Conservation (phyloP, 306 rosid genomes). For the Hippophae rhamnoides region DNA sequence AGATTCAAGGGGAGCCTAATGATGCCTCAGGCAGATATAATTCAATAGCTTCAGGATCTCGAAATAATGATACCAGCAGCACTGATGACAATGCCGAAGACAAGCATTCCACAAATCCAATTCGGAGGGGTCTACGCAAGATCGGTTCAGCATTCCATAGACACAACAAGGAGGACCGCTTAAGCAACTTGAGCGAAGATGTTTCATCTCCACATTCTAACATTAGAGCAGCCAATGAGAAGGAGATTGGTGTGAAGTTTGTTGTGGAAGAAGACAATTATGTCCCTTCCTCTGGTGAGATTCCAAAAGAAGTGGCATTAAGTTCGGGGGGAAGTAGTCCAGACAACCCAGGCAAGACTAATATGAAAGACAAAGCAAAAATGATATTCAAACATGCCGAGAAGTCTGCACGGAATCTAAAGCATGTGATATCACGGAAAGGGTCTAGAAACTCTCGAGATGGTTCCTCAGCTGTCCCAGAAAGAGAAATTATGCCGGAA, state of each 20-base stretch:
- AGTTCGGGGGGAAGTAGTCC: slow-evolving; percentile 31
- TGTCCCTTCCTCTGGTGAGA: slow-evolving; percentile 25
- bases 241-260: slow-evolving; percentile 38
- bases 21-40: slow-evolving; percentile 16
- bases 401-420: slow-evolving; percentile 56
- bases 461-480: slow-evolving; percentile 14
- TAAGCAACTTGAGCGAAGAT: slow-evolving; percentile 18
- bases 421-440: slow-evolving; percentile 43
- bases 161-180: slow-evolving; percentile 28
- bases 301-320: slow-evolving; percentile 33
- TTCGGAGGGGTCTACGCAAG: slow-evolving; percentile 58
- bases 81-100: slow-evolving; percentile 38
- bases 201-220: slow-evolving; percentile 38
- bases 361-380: slow-evolving; percentile 51
- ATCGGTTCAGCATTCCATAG: slow-evolving; percentile 52
- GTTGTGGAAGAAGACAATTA: slow-evolving; percentile 45
- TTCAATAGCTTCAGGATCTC: slow-evolving; percentile 30
- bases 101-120: slow-evolving; percentile 29
- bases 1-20: slow-evolving; percentile 46
- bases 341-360: slow-evolving; percentile 49
- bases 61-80: slow-evolving; percentile 39
- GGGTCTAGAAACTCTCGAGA: slow-evolving; percentile 30
- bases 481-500: slow-evolving; percentile 23
- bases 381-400: slow-evolving; percentile 41
- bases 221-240: slow-evolving; percentile 34